Evolutionary conservation across 2,329 filamentous ascomycete species (phyloP), one percentile per base, ranked within the genome.

Genomic region (Colletotrichum eremochloae): DNA sequence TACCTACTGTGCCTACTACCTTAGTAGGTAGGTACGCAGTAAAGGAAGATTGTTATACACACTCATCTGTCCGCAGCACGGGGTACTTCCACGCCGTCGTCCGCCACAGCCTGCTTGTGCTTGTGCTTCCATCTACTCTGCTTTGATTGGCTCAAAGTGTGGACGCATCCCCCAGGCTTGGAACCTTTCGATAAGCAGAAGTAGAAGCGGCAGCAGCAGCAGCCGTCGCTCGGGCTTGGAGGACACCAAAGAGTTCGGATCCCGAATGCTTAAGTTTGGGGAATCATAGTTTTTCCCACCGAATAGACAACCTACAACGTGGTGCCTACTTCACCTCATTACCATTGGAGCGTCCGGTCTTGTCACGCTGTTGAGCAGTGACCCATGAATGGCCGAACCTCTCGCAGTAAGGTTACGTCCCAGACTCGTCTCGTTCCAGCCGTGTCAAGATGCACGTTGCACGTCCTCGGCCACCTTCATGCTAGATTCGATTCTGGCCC

Each of bases 381-480:
- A 15, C 46, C 44, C 57, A 63, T 57, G 58, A 63, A 66, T 68
- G 69, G 65, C 42, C 48, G 53, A 46, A 72, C 48, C 38, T 18
- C 52, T 14, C 53, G n/a, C 52, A 46, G 60, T 68, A 72, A 72
- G 69, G 65, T 72, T 72, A 48, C 60, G 69, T 72, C 69, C 69
- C 65, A 72, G 69, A 72, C 69, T 72, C 65, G 65, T 72, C 58
- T 72, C 60, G 69, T 72, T 72, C 69, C 69, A 72, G 69, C 65
- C 60, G 60, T 53, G 65, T 72, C 60, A 60, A 72, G 53, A 46
- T 58, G 65, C 64, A 68, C 46, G 53, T 40, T 68, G 58, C 53
- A 50, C 65, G 44, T 63, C 57, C 61, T 62, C 56, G 31, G 42
- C 36, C 24, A 48, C 63, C 56, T 46, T 44, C 31, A 55, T 38